A percentile compares a stretch with the other conserved stretches of the same genome.
phyloP scores from a whole-genome alignment of 352 stramenopile genomes.

The Phytophthora sp. region DNA sequence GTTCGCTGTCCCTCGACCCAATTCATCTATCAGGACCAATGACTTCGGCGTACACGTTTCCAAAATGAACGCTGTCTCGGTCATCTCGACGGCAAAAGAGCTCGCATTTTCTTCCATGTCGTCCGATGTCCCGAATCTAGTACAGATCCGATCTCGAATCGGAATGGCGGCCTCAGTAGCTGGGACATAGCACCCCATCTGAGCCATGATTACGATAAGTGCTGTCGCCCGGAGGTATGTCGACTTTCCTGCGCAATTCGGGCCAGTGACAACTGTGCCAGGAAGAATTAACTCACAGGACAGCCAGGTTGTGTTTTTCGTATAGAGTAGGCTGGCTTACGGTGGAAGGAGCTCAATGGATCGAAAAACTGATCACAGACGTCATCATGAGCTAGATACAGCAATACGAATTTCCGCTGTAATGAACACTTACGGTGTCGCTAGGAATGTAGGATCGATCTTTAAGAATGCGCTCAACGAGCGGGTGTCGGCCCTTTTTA shows the following conservation, averaged over 20 bases:
- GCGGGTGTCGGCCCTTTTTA: slow-evolving; percentile 79
- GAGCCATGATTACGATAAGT: slow-evolving; percentile 90
- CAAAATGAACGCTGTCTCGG: slow-evolving; percentile 87
- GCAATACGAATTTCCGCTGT: background rate
- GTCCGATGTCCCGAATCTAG: slow-evolving; percentile 91
- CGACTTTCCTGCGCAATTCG: slow-evolving; percentile 93
- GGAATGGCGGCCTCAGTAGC: slow-evolving; percentile 82
- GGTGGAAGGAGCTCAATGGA: slow-evolving; percentile 73
- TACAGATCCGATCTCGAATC: slow-evolving; percentile 90
- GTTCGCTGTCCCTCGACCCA: slow-evolving; percentile 90
- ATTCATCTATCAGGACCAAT: slow-evolving; percentile 92
- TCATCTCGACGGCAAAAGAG: slow-evolving; percentile 93
- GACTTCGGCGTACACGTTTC: slow-evolving; percentile 70
- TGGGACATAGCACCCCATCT: slow-evolving; percentile 93
- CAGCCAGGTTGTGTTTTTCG: background rate
- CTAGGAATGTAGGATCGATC: slow-evolving; percentile 86
- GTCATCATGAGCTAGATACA: slow-evolving; percentile 1
- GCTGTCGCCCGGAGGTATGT: slow-evolving; percentile 86
- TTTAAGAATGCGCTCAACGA: slow-evolving; percentile 76
- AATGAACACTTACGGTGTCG: slow-evolving; percentile 58
- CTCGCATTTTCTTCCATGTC: slow-evolving; percentile 95
- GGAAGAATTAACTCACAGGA: slow-evolving; percentile 19
- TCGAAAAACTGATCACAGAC: slow-evolving; percentile 62
- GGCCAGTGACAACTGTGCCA: slow-evolving; percentile 82
- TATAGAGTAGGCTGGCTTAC: slow-evolving; percentile 34